These are phyloP conservation scores for Colletotrichum sp. DNA, from an alignment of 2,329 filamentous ascomycete genomes.

Conservation along the genomic window DNA sequence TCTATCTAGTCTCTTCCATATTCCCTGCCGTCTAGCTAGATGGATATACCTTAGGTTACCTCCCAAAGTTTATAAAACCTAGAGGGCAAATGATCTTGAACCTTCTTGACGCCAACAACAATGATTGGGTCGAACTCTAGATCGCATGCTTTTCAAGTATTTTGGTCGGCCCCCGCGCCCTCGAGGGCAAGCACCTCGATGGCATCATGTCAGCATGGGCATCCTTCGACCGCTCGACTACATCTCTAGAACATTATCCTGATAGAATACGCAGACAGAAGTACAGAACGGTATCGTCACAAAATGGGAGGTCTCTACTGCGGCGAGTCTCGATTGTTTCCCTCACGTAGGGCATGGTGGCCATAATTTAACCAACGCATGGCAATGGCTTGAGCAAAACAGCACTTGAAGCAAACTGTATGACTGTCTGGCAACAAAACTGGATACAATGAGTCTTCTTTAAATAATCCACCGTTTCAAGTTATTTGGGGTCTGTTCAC, in stretches of 20 bases:
- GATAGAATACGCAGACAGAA: rapidly evolving
- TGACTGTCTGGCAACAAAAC: not conserved
- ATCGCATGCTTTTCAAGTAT: too few species aligned
- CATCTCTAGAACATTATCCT: too few species aligned
- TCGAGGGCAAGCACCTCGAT: too few species aligned
- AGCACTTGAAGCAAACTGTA: too few species aligned
- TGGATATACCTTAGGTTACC: not conserved
- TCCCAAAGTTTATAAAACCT: not conserved
- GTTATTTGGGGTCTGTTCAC: rapidly evolving
- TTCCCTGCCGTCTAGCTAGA: not conserved
- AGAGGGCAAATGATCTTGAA: not conserved
- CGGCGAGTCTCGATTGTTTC: not conserved
- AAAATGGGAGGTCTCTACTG: rapidly evolving
- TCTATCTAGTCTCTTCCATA: not conserved
- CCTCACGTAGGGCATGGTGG: too few species aligned
- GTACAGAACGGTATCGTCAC: rapidly evolving
- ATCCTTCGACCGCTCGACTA: too few species aligned
- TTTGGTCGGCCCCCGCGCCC: too few species aligned
- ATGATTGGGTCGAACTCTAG: too few species aligned
- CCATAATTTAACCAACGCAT: not conserved
- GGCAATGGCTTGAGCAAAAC: not conserved
- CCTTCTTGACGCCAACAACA: too few species aligned
- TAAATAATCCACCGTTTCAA: not conserved
- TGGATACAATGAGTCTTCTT: not conserved
- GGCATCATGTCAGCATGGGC: too few species aligned